Conservation (phyloP, 2,329 filamentous ascomycete genomes). For the Mariannaea elegans region DNA sequence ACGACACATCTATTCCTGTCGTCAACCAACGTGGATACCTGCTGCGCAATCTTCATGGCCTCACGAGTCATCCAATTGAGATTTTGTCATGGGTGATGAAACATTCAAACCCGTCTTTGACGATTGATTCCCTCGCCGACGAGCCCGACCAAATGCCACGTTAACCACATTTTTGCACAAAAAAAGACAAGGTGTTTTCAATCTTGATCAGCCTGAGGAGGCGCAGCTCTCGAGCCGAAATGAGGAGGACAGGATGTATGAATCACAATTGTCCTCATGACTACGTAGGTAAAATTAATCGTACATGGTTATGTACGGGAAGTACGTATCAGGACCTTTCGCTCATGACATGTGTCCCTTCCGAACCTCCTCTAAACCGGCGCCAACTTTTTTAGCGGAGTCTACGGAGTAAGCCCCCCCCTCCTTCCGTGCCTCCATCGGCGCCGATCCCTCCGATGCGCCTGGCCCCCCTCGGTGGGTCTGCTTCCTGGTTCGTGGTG, state of each 20-base stretch:
- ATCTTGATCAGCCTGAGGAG: neutral
- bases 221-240: constrained; percentile 12
- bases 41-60: neutral
- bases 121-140: too few species aligned
- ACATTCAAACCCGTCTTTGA: too few species aligned
- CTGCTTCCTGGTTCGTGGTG: neutral
- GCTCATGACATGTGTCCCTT: neutral
- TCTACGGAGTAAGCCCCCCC: neutral
- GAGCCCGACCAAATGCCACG: too few species aligned
- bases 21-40: neutral
- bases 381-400: neutral
- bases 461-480: neutral
- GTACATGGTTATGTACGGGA: too few species aligned
- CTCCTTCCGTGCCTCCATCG: neutral
- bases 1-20: too few species aligned
- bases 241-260: neutral
- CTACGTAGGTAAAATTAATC: neutral
- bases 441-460: neutral
- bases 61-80: too few species aligned
- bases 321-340: too few species aligned
- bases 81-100: too few species aligned
- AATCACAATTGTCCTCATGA: neutral
- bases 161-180: neutral
- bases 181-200: neutral
- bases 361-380: neutral